Evolutionary conservation across 179 eudicot genomes (phyloP).

Genomic region (Spinacia oleracea): DNA sequence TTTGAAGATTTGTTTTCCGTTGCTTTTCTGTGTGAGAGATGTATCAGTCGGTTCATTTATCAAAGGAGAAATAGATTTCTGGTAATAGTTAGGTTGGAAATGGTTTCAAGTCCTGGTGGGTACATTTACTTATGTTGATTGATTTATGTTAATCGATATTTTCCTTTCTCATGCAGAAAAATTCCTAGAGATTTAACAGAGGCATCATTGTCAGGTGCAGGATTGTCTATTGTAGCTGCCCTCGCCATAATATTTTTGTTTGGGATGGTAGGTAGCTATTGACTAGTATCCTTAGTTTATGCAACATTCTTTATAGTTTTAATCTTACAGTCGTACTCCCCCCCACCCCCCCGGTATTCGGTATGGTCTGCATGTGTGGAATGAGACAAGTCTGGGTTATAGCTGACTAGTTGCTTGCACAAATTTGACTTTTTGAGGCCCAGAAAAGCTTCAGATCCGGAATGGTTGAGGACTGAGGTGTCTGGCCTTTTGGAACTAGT

Average conservation of each 20-base stretch:
- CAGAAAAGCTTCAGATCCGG: neutral
- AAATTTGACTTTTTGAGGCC: conserved; percentile 8
- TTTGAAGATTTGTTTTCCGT: neutral
- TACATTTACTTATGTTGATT: neutral
- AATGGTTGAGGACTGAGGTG: neutral
- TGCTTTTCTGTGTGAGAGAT: neutral
- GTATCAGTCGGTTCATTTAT: neutral
- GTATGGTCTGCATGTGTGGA: conserved; percentile 3
- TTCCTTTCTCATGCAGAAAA: conserved; percentile 59
- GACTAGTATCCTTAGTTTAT: conserved; percentile 21
- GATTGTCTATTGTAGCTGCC: conserved; percentile 87
- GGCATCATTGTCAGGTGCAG: conserved; percentile 98
- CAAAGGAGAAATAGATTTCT: neutral
- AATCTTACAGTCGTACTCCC: neutral
- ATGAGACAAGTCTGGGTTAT: conserved; percentile 12
- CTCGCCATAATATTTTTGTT: conserved; percentile 81
- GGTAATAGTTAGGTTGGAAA: neutral
- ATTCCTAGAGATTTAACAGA: conserved; percentile 98
- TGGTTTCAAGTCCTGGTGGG: neutral
- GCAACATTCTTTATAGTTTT: neutral
- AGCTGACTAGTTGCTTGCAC: conserved; percentile 6
- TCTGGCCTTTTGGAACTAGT: neutral
- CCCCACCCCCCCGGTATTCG: neutral
- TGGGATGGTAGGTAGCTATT: conserved; percentile 77
- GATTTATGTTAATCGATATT: neutral